A percentile compares a stretch with the other conserved stretches of the same genome.
Evolutionary conservation across 768 basidiomycete species (phyloP).

Genomic region (Calocybe indica): DNA sequence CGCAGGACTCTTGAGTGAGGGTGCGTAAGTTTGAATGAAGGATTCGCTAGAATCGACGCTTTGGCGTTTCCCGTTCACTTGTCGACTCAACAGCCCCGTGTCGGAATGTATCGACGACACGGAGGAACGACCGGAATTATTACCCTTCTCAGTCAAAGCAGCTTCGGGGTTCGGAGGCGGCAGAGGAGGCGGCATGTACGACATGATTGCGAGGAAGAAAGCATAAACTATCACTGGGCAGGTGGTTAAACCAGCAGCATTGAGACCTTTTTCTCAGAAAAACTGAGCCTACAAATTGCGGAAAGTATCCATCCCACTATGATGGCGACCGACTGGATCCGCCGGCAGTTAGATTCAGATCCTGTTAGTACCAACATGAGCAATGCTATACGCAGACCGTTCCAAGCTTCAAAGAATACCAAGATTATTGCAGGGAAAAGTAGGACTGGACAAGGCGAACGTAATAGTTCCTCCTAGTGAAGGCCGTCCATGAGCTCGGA

Average conservation of each 20-base stretch:
- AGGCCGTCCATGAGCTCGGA: no score
- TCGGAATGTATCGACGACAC: slow-evolving; percentile 4
- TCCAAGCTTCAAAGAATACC: slow-evolving; percentile 13
- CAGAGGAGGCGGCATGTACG: slow-evolving; percentile 18
- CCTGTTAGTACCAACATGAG: slow-evolving; percentile 15
- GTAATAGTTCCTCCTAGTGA: slow-evolving; percentile 23
- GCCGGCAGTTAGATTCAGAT: slow-evolving; percentile 17
- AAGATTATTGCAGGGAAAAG: slow-evolving; percentile 28
- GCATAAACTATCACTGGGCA: slow-evolving; percentile 22
- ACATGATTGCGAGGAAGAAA: slow-evolving; percentile 22
- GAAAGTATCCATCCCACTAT: slow-evolving; percentile 25
- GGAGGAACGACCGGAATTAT: slow-evolving; percentile 1
- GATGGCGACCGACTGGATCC: slow-evolving; percentile 19
- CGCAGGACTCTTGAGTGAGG: slow-evolving; percentile 1
- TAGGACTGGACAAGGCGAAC: slow-evolving; percentile 21
- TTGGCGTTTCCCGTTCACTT: not conserved
- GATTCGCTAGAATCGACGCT: slow-evolving; percentile 2
- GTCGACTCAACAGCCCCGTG: slow-evolving; percentile 2
- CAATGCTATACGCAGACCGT: not conserved
- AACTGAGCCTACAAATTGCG: slow-evolving; percentile 25
- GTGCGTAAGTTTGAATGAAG: slow-evolving; percentile 2
- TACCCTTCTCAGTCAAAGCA: slow-evolving; percentile 10
- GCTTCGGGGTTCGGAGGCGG: slow-evolving; percentile 18
- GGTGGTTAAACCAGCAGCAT: not conserved
- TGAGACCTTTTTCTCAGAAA: not conserved